A percentile compares a stretch with the other conserved stretches of the same genome.
Evolutionary conservation across 75 land plant genomes (phyloP).

Genomic region (Cupressus sempervirens): DNA sequence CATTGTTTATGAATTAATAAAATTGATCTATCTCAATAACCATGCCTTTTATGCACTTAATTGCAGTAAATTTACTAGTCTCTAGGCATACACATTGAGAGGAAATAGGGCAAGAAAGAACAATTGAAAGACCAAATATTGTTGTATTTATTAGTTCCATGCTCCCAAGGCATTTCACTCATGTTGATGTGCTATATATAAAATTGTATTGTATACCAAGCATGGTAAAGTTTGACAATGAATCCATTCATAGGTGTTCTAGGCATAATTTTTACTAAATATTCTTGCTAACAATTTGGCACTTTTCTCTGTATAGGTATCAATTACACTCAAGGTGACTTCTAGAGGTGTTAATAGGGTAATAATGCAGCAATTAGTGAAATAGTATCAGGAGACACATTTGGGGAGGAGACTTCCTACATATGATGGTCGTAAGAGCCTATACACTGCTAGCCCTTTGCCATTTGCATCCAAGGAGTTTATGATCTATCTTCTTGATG

Average conservation of each 20-base stretch:
- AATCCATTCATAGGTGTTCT: background rate
- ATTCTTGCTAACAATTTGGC: background rate
- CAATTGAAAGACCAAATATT: background rate
- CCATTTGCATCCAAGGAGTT: conserved; percentile 74
- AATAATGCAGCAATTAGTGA: conserved; percentile 73
- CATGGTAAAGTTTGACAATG: background rate
- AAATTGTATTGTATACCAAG: no score
- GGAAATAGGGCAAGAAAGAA: background rate
- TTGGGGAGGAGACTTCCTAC: conserved; percentile 81
- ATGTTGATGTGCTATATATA: no score
- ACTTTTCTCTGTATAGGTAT: conserved; percentile 37
- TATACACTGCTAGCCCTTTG: conserved; percentile 84
- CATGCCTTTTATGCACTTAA: no score
- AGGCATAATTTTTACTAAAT: background rate
- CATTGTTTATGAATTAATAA: no score
- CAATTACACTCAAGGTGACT: conserved; percentile 73
- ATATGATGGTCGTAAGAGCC: conserved; percentile 88
- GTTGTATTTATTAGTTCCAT: background rate
- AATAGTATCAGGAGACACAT: conserved; percentile 51
- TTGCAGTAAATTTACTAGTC: no score
- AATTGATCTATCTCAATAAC: no score
- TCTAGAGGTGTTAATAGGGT: conserved; percentile 83
- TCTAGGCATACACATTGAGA: no score
- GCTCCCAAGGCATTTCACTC: background rate
- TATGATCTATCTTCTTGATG: conserved; percentile 54